Percentiles rank a stretch among this genome's conserved stretches.
Conservation (phyloP, 1,284 basidiomycete species). For the Cerrena zonata region DNA sequence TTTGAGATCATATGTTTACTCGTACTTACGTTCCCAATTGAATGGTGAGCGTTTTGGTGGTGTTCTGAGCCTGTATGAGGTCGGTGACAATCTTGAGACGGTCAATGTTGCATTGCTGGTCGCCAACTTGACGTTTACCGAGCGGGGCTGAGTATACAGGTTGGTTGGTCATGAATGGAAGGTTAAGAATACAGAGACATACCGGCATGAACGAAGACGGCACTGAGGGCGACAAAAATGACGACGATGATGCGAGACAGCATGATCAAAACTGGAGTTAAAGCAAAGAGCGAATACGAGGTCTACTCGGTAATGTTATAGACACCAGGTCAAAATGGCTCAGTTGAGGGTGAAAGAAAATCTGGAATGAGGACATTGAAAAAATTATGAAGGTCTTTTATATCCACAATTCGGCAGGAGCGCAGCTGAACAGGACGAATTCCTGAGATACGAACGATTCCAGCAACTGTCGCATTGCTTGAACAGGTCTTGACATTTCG, state of each 20-base stretch:
- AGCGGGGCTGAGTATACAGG: neutral
- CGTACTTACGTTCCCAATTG: neutral
- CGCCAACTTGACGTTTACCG: conserved; percentile 26
- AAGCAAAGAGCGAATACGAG: neutral
- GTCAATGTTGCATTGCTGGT: conserved; percentile 32
- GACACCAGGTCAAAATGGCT: neutral
- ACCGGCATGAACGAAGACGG: conserved; percentile 1
- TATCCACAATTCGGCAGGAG: neutral
- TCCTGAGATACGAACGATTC: neutral
- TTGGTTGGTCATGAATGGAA: neutral
- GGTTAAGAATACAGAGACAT: neutral
- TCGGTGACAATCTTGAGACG: conserved; percentile 28
- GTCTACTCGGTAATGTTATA: neutral
- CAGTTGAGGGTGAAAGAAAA: neutral
- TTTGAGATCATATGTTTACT: neutral
- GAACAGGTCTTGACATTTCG: too few relatives aligned
- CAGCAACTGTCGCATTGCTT: neutral
- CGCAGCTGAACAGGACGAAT: neutral
- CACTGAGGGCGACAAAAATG: neutral
- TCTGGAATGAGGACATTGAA: neutral
- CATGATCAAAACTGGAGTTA: neutral
- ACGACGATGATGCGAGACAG: neutral
- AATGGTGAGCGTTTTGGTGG: conserved; percentile 23
- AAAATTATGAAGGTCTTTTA: neutral
- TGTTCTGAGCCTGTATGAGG: conserved; percentile 24